Evolutionary conservation across 192 early-diverging fungal species (phyloP).

Genomic region (Mortierella alpina): DNA sequence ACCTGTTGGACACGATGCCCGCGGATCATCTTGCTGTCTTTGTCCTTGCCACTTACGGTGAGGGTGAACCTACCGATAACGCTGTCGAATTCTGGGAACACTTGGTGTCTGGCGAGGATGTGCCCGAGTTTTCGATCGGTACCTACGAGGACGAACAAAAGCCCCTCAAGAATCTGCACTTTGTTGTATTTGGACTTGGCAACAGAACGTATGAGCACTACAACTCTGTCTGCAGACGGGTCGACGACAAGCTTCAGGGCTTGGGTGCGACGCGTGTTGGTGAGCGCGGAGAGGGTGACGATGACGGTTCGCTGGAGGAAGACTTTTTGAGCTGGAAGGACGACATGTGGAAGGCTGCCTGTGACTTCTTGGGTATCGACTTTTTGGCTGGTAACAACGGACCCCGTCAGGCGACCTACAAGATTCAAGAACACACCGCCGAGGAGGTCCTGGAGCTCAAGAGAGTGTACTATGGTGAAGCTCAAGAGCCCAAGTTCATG

Average conservation of each 20-base stretch:
- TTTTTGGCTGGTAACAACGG: slow-evolving; percentile 48
- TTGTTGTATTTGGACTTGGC: slow-evolving; percentile 87
- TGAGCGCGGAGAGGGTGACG: slow-evolving; percentile 94
- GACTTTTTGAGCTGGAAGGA: slow-evolving; percentile 98
- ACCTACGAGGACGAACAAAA: slow-evolving; percentile 70
- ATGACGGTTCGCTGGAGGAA: slow-evolving; percentile 95
- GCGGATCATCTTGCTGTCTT: slow-evolving; percentile 83
- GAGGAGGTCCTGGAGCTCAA: slow-evolving; percentile 39
- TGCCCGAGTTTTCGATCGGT: slow-evolving; percentile 72
- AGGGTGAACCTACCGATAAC: slow-evolving; percentile 99
- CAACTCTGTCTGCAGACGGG: slow-evolving; percentile 81
- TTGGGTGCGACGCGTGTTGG: slow-evolving; percentile 84
- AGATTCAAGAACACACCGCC: slow-evolving; percentile 58
- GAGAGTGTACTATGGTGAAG: slow-evolving; percentile 64
- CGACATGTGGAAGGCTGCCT: slow-evolving; percentile 80
- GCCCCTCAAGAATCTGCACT: slow-evolving; percentile 64
- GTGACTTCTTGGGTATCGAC: slow-evolving; percentile 78
- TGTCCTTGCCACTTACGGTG: slow-evolving; percentile 96
- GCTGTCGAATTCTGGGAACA: slow-evolving; percentile 92
- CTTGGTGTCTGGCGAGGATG: slow-evolving; percentile 78
- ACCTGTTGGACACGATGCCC: slow-evolving; percentile 78
- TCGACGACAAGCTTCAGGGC: slow-evolving; percentile 73
- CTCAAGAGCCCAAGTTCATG: slow-evolving; percentile 54
- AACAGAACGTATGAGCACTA: slow-evolving; percentile 93
- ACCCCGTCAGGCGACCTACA: slow-evolving; percentile 62